Conservation (phyloP, 768 basidiomycete genomes). For the Nidularia sp. region DNA sequence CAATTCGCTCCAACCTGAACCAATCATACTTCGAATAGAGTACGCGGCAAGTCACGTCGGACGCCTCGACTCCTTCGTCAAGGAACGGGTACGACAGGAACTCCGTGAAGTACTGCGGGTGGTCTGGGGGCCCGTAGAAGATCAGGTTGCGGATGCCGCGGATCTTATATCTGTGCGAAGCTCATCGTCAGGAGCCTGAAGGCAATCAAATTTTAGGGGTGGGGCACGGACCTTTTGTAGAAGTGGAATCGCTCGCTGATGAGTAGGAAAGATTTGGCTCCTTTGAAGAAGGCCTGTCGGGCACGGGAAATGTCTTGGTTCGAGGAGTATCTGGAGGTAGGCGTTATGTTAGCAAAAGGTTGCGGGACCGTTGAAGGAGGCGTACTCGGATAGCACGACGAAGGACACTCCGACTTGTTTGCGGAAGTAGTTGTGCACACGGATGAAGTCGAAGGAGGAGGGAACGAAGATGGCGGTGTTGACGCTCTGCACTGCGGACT, state of each 20-base stretch:
- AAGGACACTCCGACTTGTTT: conserved; percentile 70
- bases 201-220: neutral
- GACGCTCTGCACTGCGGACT: conserved; percentile 89
- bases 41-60: conserved; percentile 79
- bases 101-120: conserved; percentile 90
- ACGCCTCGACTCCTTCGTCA: conserved; percentile 80
- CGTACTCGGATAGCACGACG: conserved; percentile 84
- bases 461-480: conserved; percentile 90
- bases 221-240: conserved; percentile 64
- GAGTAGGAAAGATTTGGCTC: conserved; percentile 81
- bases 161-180: conserved; percentile 71
- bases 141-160: conserved; percentile 89
- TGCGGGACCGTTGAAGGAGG: too few species aligned
- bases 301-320: conserved; percentile 94
- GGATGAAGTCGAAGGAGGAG: conserved; percentile 94
- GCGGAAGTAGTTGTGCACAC: conserved; percentile 82
- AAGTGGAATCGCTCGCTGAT: conserved; percentile 99
- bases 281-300: conserved; percentile 87
- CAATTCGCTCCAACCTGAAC: conserved; percentile 84
- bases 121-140: conserved; percentile 90
- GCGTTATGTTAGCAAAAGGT: too few species aligned
- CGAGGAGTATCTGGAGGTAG: conserved; percentile 48
- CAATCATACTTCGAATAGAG: conserved; percentile 89
- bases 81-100: conserved; percentile 88
- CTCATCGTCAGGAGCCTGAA: too few species aligned